Conservation (phyloP, 2,329 filamentous ascomycete species). For the Penicillium nordicum region DNA sequence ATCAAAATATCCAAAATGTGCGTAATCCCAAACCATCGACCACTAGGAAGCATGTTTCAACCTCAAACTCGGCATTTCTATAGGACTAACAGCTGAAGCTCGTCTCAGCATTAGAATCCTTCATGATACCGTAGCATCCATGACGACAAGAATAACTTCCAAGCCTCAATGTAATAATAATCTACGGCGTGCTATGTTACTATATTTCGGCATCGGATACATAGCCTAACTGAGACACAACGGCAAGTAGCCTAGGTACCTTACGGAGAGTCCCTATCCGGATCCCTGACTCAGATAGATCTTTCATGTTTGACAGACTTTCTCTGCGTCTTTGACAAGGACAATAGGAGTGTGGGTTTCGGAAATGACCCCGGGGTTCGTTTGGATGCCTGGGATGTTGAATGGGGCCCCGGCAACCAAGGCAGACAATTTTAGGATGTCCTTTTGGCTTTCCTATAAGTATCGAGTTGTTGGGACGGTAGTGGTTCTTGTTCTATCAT, state of each 20-base stretch:
- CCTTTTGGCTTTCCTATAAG: neutral
- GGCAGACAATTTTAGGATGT: constrained; percentile 5
- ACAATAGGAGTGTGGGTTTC: neutral
- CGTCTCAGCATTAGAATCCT: neutral
- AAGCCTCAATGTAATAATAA: neutral
- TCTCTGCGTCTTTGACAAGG: constrained; percentile 5
- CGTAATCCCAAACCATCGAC: neutral
- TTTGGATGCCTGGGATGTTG: constrained; percentile 8
- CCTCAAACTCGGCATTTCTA: constrained; percentile 3
- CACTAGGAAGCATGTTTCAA: constrained; percentile 14
- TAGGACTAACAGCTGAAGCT: constrained; percentile 5
- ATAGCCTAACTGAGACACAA: neutral
- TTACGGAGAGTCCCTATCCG: neutral
- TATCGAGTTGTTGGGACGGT: neutral
- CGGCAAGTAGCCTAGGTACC: neutral
- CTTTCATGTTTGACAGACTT: constrained; percentile 13
- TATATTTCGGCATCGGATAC: neutral
- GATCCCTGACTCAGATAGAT: constrained; percentile 17
- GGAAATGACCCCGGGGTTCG: neutral
- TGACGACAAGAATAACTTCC: neutral
- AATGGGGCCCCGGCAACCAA: constrained; percentile 6
- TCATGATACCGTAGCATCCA: constrained; percentile 3
- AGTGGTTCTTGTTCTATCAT: neutral
- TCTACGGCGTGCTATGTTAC: neutral
- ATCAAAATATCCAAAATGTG: neutral